Conservation (phyloP, 1,284 basidiomycete species). For the Golubevia sp. region DNA sequence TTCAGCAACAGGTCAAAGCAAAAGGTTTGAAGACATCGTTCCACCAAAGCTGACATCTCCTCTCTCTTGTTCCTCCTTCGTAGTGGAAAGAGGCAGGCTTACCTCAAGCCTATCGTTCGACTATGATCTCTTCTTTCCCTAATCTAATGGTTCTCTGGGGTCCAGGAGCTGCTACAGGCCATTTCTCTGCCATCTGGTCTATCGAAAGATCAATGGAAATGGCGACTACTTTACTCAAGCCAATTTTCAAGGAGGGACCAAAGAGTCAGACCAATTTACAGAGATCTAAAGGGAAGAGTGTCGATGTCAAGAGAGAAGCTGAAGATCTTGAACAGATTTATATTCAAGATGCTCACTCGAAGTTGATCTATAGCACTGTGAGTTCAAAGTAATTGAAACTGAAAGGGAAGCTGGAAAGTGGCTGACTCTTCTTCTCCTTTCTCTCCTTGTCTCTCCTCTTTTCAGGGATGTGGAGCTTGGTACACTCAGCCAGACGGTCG, state of each 20-base stretch:
- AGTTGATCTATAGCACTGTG: background rate
- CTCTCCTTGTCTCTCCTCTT: background rate
- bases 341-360: background rate
- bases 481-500: background rate
- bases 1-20: too few relatives aligned
- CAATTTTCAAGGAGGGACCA: background rate
- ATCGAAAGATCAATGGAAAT: background rate
- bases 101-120: conserved; percentile 34
- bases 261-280: background rate
- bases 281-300: background rate
- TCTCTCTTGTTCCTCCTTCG: background rate
- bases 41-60: too few relatives aligned
- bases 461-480: background rate
- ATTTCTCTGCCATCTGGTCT: background rate
- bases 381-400: too few relatives aligned
- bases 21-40: too few relatives aligned
- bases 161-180: conserved; percentile 45
- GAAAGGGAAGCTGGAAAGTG: too few relatives aligned
- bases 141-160: conserved; percentile 50
- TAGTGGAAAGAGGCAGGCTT: conserved; percentile 5
- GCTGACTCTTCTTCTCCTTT: too few relatives aligned
- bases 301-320: background rate
- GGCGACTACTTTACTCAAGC: background rate
- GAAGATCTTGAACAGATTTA: background rate
- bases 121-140: conserved; percentile 46